Base-by-base conservation (phyloP, 1,284 basidiomycete species). In the Cystobasidiaceae sp. region DNA sequence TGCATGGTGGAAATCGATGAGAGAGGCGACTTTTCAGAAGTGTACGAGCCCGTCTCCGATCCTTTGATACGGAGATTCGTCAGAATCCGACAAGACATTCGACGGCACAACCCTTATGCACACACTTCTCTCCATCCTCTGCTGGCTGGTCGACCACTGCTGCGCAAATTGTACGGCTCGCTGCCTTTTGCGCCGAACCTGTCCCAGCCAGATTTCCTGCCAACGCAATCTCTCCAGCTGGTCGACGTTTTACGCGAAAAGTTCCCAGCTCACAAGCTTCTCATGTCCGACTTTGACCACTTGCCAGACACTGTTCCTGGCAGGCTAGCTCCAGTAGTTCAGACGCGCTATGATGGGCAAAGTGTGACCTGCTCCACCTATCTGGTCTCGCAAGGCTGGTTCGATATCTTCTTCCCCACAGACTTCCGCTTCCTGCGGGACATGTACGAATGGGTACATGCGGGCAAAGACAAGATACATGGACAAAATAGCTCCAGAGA, bases 351-450 rank as follows among this genome's bases (percentile, higher is more conserved):
- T 74, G 83, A 84, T 34, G 88, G 87, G 9, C 68, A 74, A 69
- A 74, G 73, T 1, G 86, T 97, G 4, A 88, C 96, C 2, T 93
- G 90, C 72, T 82, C 86, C 66, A 97, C 90, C 17, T 84, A 97
- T 68, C 84, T 94, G 71, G 96, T 98, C 65, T 86, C 88, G 70
- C 96, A 90, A 74, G 96, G 96, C 11, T 94, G 86, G 79, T 99
- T 99, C 77, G 96, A 99, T 78, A 98, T 98, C 70, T 93, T 99
- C 81, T 99, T 98, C 81, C 96, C 96, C 1, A 98, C 94, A 6
- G 81, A 93, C 75, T 99, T 98, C 71, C 83, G 85, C 56, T 82
- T 83, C 21, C 81, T 98, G 27, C 81, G 87, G 52, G 89, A 93
- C 75, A 87, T 93, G 82, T 96, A 96, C 77, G 87, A 90, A 74